Conservation (phyloP, 169 alveolate species). For the Plasmodium gonderi region DNA sequence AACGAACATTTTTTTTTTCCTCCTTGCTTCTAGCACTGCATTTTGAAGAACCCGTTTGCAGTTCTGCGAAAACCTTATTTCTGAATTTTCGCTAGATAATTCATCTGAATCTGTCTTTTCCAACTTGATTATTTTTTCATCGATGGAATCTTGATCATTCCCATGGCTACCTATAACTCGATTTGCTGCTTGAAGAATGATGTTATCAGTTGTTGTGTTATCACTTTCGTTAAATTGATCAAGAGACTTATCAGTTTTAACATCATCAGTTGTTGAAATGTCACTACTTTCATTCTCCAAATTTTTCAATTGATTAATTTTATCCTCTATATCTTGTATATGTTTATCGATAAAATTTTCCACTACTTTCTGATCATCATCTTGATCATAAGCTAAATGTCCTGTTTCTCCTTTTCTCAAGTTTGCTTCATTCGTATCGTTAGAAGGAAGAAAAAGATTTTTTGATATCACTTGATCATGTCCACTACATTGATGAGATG, state of each 20-base stretch:
- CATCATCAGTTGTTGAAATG: neutral
- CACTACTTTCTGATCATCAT: neutral
- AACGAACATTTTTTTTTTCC: slow-evolving; percentile 50
- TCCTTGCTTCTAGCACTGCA: slow-evolving; percentile 68
- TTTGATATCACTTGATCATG: neutral
- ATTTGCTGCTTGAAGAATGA: neutral
- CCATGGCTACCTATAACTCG: neutral
- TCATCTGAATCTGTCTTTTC: neutral
- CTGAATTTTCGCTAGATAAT: neutral
- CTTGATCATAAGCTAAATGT: neutral
- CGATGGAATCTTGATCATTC: neutral
- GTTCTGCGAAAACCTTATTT: slow-evolving; percentile 56
- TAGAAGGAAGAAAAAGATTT: neutral
- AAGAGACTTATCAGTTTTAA: neutral
- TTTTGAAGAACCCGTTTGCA: slow-evolving; percentile 60
- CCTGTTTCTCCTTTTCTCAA: neutral
- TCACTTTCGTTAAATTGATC: neutral
- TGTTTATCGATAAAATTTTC: slow-evolving; percentile 24
- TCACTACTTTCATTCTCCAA: neutral
- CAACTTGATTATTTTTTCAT: neutral
- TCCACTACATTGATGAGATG: neutral
- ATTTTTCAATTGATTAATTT: neutral
- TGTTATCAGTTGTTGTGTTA: neutral
- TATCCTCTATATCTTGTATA: slow-evolving; percentile 51
- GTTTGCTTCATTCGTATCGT: neutral